Conservation (phyloP, 805 yeast species). For the Saccharomycopsis sp. region DNA sequence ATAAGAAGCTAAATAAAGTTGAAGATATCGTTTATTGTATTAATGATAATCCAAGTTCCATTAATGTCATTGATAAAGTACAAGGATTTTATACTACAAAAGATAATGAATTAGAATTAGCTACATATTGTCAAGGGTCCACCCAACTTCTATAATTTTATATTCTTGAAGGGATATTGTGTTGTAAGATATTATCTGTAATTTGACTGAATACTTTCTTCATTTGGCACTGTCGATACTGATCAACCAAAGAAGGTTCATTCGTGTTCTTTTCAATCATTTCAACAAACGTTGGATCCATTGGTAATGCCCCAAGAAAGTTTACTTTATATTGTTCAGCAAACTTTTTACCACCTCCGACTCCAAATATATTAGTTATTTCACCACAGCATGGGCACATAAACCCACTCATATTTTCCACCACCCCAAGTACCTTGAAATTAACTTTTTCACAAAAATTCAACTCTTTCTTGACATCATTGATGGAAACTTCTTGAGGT, state of each 20-base stretch:
- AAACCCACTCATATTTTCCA: constrained; percentile 96
- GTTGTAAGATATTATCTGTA: constrained; percentile 32
- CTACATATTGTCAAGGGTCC: constrained; percentile 12
- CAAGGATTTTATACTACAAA: constrained; percentile 16
- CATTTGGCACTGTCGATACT: constrained; percentile 30
- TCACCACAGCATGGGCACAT: constrained; percentile 92
- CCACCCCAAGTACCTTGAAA: constrained; percentile 71
- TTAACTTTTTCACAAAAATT: constrained; percentile 86
- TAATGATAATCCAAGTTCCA: constrained; percentile 14
- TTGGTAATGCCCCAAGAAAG: constrained; percentile 83
- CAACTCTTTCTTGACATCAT: constrained; percentile 91
- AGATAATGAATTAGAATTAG: constrained; percentile 1
- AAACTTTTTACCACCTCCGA: constrained; percentile 81
- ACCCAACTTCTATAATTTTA: background rate
- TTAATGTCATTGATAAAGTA: constrained; percentile 19
- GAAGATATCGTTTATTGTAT: constrained; percentile 10
- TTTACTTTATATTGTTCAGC: constrained; percentile 57
- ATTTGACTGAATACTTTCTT: constrained; percentile 40
- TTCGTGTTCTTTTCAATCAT: constrained; percentile 60
- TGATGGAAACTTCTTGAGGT: constrained; percentile 88
- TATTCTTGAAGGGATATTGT: constrained; percentile 26
- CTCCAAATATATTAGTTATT: constrained; percentile 83
- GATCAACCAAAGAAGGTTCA: constrained; percentile 28
- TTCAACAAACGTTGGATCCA: constrained; percentile 87
- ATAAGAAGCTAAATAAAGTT: constrained; percentile 15